phyloP scores from a whole-genome alignment of 1,284 basidiomycete species.

The Rhodotorula sp. region DNA sequence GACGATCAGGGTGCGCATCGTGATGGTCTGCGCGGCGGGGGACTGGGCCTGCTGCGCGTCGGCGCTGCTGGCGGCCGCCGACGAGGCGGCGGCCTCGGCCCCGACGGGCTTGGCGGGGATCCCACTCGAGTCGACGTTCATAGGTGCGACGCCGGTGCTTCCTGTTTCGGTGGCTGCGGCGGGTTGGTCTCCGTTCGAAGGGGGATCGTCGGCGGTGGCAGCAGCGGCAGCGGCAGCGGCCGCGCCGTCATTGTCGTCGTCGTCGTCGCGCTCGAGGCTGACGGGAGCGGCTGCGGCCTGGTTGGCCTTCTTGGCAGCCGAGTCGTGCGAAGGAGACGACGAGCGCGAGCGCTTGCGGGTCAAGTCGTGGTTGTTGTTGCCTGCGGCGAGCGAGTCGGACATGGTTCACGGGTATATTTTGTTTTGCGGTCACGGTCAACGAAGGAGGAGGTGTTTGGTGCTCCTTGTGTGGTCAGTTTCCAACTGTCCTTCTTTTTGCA shows the following conservation, averaged over 20 bases:
- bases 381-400: constrained; percentile 30
- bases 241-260: constrained; percentile 7
- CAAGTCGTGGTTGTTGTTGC: constrained; percentile 18
- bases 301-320: constrained; percentile 38
- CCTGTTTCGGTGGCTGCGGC: background rate
- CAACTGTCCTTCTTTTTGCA: too few relatives aligned
- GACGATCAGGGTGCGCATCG: constrained; percentile 68
- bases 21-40: constrained; percentile 30
- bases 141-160: constrained; percentile 9
- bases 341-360: constrained; percentile 41
- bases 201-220: background rate
- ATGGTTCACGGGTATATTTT: constrained; percentile 9
- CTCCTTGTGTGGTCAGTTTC: background rate
- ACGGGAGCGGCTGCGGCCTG: constrained; percentile 20
- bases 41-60: constrained; percentile 13
- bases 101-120: constrained; percentile 22
- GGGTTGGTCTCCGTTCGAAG: background rate
- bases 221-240: constrained; percentile 9
- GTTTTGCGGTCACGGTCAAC: background rate
- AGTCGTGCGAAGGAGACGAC: constrained; percentile 30
- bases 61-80: constrained; percentile 5
- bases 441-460: background rate
- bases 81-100: constrained; percentile 27
- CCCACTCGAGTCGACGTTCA: constrained; percentile 37
- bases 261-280: constrained; percentile 35